These are phyloP conservation scores for Lecanicillium sp. DNA, from an alignment of 2,329 filamentous ascomycete genomes.

Conservation along the genomic window DNA sequence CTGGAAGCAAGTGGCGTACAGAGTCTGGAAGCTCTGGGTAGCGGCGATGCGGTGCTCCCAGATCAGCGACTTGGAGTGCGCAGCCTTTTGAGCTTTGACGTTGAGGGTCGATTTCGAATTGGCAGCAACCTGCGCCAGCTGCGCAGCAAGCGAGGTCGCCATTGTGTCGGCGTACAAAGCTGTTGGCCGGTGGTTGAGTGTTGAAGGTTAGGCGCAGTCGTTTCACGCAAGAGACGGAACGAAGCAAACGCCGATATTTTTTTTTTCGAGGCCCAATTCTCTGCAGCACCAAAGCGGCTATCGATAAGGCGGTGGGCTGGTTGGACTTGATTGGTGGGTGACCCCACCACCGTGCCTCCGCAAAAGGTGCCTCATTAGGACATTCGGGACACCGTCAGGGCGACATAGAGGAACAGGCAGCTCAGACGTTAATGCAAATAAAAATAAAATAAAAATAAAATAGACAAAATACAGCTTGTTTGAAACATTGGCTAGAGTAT, in stretches of 20 bases:
- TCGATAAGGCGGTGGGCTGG: conserved; percentile 1
- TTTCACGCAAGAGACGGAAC: not conserved
- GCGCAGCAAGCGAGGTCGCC: conserved; percentile 82
- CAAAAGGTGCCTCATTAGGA: no score
- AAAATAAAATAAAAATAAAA: no score
- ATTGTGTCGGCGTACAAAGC: conserved; percentile 35
- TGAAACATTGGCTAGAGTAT: no score
- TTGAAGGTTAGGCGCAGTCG: no score
- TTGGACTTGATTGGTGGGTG: no score
- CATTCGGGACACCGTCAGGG: no score
- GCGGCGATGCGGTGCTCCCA: conserved; percentile 82
- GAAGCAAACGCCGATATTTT: conserved; percentile 4
- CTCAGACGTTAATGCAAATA: no score
- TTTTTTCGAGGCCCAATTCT: conserved; percentile 4
- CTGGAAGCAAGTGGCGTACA: conserved; percentile 80
- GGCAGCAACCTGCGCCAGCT: conserved; percentile 86
- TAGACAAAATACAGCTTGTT: no score
- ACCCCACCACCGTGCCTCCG: no score
- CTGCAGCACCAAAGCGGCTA: not conserved
- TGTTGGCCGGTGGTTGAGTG: conserved; percentile 1
- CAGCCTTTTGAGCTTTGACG: conserved; percentile 83
- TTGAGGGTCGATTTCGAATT: conserved; percentile 87
- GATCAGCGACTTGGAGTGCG: conserved; percentile 90
- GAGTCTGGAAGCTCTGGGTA: conserved; percentile 80
- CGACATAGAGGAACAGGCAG: no score